phyloP scores from a whole-genome alignment of 208 protist genomes.

The Entamoeba nuttalli region DNA sequence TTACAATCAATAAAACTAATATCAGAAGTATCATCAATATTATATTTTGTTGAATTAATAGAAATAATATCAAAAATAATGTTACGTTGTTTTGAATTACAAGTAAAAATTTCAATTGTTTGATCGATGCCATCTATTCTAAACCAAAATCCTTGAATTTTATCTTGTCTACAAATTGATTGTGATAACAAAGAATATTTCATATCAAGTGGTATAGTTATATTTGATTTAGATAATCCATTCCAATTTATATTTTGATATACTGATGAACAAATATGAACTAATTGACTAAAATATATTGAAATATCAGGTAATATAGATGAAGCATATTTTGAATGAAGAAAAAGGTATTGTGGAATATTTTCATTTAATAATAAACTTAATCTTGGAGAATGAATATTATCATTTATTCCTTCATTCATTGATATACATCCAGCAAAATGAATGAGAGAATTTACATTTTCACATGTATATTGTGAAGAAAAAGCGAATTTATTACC shows the following conservation, averaged over 20 bases:
- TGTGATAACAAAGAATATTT: background rate
- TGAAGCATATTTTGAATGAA: background rate
- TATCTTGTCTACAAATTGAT: background rate
- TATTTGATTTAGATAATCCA: background rate
- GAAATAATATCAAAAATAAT: background rate
- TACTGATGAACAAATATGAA: background rate
- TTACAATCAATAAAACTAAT: background rate
- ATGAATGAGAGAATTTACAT: no score
- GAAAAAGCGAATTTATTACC: no score
- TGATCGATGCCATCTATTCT: background rate
- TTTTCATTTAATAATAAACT: background rate
- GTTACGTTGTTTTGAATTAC: background rate
- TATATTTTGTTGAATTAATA: background rate
- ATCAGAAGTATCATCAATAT: no score
- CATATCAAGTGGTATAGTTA: background rate
- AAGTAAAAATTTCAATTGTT: background rate
- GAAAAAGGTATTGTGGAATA: background rate
- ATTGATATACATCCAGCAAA: background rate
- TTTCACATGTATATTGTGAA: no score
- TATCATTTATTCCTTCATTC: background rate
- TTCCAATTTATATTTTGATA: background rate
- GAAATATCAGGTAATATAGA: background rate
- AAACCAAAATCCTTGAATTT: background rate
- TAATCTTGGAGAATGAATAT: background rate
- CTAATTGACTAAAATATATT: background rate